A percentile compares a stretch with the other conserved stretches of the same genome.
These are phyloP conservation scores for Acacia crassicarpa DNA, from an alignment of 306 rosid genomes.

Conservation along the genomic window DNA sequence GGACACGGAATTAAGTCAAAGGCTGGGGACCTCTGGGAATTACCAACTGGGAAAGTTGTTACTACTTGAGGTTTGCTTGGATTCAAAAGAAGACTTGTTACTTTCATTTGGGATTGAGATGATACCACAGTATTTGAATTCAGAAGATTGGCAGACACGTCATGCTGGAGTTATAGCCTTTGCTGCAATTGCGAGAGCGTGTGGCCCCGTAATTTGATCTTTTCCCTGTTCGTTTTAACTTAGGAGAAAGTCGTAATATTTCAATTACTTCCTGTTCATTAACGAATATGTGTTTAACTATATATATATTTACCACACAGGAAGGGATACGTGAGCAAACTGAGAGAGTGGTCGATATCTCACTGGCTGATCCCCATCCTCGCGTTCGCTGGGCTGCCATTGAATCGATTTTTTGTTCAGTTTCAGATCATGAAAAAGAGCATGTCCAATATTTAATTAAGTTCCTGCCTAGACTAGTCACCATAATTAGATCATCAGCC, in stretches of 20 bases:
- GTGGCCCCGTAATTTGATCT: neutral
- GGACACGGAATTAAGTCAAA: neutral
- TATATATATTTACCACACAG: neutral
- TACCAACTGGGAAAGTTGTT: neutral
- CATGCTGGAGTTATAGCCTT: conserved; percentile 22
- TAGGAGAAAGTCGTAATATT: neutral
- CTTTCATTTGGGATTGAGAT: conserved; percentile 1
- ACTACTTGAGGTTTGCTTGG: conserved; percentile 1
- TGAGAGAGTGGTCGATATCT: neutral
- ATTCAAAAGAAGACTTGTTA: neutral
- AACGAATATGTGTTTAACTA: neutral
- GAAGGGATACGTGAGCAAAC: neutral
- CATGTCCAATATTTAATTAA: neutral
- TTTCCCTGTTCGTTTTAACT: neutral
- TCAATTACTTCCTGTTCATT: too few relatives aligned
- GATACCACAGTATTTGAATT: neutral
- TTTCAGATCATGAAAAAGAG: neutral
- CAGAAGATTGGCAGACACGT: conserved; percentile 19
- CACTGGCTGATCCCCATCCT: conserved; percentile 17
- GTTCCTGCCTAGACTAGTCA: conserved; percentile 12
- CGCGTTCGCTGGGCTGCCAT: conserved; percentile 30
- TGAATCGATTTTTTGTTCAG: neutral
- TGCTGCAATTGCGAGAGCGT: neutral
- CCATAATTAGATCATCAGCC: neutral
- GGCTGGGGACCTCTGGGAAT: neutral